These are phyloP conservation scores for Pythium brachiatum DNA, from an alignment of 352 stramenopile genomes.

Conservation along the genomic window DNA sequence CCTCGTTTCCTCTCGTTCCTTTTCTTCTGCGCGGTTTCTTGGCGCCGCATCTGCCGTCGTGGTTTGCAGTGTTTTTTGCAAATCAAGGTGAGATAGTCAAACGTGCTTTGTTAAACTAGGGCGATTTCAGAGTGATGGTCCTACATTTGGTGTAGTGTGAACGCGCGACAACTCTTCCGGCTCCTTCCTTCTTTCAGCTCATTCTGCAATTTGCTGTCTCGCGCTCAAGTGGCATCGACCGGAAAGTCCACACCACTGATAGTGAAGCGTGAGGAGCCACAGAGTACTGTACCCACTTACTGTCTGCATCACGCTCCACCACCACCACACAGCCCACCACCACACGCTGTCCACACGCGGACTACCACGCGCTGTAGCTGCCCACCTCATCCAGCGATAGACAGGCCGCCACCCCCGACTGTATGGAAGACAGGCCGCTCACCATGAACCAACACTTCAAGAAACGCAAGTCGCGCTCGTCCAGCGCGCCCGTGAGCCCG, in stretches of 20 bases:
- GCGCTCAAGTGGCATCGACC: conserved; percentile 18
- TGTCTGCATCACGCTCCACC: background rate
- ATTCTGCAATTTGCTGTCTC: conserved; percentile 33
- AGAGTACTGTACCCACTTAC: background rate
- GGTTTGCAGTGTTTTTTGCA: conserved; percentile 10
- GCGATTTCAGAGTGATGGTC: conserved; percentile 22
- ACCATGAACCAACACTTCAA: conserved; percentile 67
- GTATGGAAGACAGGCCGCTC: conserved; percentile 12
- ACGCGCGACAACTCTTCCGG: conserved; percentile 26
- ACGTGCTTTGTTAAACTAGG: conserved; percentile 7
- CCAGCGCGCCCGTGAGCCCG: conserved; percentile 20
- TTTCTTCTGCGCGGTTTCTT: conserved; percentile 18
- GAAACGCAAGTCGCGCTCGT: conserved; percentile 60
- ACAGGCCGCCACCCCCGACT: background rate
- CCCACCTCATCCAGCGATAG: background rate
- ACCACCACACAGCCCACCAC: background rate
- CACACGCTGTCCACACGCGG: background rate
- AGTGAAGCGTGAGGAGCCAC: background rate
- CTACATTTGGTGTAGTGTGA: background rate
- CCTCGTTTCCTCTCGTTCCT: conserved; percentile 11
- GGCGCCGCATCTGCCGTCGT: conserved; percentile 2
- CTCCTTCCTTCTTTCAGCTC: conserved; percentile 24
- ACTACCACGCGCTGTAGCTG: background rate
- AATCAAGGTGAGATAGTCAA: background rate
- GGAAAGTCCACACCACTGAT: background rate